phyloP scores from a whole-genome alignment of 2,329 filamentous ascomycete genomes.

The Fusarium equiseti region DNA sequence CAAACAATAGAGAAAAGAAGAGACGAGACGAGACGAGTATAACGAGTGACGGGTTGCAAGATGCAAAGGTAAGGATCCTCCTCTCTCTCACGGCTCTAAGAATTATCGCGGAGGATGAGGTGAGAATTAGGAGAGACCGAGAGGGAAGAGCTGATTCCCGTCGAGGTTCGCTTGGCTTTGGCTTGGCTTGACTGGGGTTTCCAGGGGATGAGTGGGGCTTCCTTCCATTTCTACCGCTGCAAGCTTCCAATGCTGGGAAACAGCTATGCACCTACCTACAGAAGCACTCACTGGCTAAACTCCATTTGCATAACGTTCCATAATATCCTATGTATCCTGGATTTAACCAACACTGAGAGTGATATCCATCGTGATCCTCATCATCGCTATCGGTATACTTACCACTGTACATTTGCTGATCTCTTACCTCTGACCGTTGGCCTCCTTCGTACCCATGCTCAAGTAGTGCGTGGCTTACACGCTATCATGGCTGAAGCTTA shows the following conservation, averaged over 20 bases:
- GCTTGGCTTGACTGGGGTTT: conserved; percentile 20
- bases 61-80: conserved; percentile 44
- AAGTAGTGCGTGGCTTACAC: conserved; percentile 23
- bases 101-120: conserved; percentile 45
- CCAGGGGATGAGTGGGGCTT: conserved; percentile 35
- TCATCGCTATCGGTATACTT: not conserved
- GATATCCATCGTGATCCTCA: not conserved
- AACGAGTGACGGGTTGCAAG: conserved; percentile 44
- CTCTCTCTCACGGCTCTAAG: conserved; percentile 40
- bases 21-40: conserved; percentile 20
- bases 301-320: conserved; percentile 9
- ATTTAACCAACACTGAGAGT: not conserved
- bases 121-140: conserved; percentile 39
- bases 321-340: not conserved
- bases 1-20: conserved; percentile 30
- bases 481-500: conserved; percentile 2
- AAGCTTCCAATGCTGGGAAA: conserved; percentile 7
- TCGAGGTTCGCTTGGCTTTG: conserved; percentile 18
- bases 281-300: not conserved
- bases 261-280: not conserved
- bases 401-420: not conserved
- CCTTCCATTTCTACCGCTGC: conserved; percentile 1
- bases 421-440: conserved; percentile 19
- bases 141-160: conserved; percentile 29
- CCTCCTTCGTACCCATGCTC: conserved; percentile 22